Conservation (phyloP, 1,284 basidiomycete species). For the Malassezia furfur region DNA sequence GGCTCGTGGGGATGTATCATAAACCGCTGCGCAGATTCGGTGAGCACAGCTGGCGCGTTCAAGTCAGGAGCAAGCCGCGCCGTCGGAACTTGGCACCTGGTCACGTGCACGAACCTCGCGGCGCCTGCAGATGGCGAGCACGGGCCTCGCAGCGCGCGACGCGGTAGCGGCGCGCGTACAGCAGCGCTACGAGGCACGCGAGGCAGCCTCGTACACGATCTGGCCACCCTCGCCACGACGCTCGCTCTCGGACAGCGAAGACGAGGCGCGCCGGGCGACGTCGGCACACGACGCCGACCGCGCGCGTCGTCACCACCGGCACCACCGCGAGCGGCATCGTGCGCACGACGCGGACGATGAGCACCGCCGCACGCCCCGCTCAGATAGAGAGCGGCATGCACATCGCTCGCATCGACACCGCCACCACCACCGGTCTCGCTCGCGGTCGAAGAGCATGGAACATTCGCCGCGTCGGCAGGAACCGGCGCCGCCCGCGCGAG, state of each 20-base stretch:
- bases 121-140: background rate
- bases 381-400: too few species aligned
- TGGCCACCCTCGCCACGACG: constrained; percentile 7
- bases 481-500: too few species aligned
- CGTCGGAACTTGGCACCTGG: background rate
- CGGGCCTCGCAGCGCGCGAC: background rate
- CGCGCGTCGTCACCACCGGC: background rate
- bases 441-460: too few species aligned
- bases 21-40: constrained; percentile 1
- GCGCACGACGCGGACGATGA: background rate
- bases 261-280: background rate
- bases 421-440: background rate
- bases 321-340: background rate
- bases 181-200: background rate
- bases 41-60: background rate
- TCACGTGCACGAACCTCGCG: background rate
- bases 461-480: too few species aligned
- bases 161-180: background rate
- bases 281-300: background rate
- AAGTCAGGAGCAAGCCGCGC: background rate
- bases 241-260: background rate
- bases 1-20: background rate
- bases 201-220: background rate
- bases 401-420: background rate
- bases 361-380: background rate